Evolutionary conservation across 2,329 filamentous ascomycete genomes (phyloP).

Genomic region (Remersonia thermophila): DNA sequence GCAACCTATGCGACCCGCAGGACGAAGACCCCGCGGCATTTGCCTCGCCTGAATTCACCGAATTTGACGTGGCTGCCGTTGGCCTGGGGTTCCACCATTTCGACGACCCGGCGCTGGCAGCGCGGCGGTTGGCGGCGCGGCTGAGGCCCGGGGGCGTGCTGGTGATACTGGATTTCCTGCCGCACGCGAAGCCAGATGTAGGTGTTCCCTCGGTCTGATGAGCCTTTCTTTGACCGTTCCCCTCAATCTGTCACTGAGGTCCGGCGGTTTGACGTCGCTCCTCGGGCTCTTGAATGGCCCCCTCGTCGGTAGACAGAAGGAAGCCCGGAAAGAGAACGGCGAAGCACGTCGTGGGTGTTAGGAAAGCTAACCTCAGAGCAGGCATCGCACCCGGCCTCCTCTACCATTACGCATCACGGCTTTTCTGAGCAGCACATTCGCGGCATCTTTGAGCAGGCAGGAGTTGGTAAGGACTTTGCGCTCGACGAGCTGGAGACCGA

Average conservation of each 20-base stretch:
- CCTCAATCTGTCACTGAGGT: too few species aligned
- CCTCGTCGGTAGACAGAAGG: too few species aligned
- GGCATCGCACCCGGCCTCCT: slow-evolving; percentile 15
- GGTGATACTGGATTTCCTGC: slow-evolving; percentile 55
- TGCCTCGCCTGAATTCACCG: slow-evolving; percentile 47
- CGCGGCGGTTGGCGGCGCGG: slow-evolving; percentile 45
- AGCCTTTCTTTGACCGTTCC: too few species aligned
- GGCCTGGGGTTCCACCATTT: slow-evolving; percentile 41
- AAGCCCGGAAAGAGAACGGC: not conserved
- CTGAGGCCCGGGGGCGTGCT: slow-evolving; percentile 54
- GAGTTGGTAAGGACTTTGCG: slow-evolving; percentile 43
- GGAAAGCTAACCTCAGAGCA: slow-evolving; percentile 1
- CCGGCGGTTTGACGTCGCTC: too few species aligned
- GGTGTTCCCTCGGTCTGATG: slow-evolving; percentile 5
- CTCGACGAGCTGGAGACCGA: slow-evolving; percentile 30
- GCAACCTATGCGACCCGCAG: slow-evolving; percentile 40
- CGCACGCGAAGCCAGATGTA: slow-evolving; percentile 31
- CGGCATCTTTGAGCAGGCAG: slow-evolving; percentile 51
- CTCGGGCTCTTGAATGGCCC: too few species aligned
- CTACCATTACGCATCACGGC: slow-evolving; percentile 52
- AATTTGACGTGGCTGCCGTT: slow-evolving; percentile 56
- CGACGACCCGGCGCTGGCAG: slow-evolving; percentile 47
- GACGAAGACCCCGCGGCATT: slow-evolving; percentile 42
- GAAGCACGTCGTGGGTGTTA: too few species aligned
- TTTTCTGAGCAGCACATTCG: slow-evolving; percentile 50